A percentile compares a stretch with the other conserved stretches of the same genome.
Evolutionary conservation across 2,329 filamentous ascomycete genomes (phyloP).

Genomic region (Parastagonospora nodorum): DNA sequence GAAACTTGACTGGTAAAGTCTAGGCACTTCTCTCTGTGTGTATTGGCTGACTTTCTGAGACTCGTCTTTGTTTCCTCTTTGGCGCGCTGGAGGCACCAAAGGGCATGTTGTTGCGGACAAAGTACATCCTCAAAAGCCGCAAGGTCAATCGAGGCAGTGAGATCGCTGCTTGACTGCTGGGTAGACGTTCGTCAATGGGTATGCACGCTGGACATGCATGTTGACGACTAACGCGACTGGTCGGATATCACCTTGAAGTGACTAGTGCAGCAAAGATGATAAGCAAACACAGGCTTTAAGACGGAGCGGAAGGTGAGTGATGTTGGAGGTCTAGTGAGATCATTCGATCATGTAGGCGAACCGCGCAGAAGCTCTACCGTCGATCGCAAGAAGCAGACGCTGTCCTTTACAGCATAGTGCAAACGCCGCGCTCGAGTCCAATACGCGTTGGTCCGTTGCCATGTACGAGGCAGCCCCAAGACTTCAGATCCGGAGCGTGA

Average conservation of each 20-base stretch:
- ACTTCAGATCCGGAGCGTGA: conserved; percentile 45
- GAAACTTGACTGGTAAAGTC: conserved; percentile 16
- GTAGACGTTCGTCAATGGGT: conserved; percentile 64
- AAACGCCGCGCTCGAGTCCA: conserved; percentile 35
- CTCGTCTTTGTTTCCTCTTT: conserved; percentile 94
- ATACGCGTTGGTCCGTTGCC: conserved; percentile 18
- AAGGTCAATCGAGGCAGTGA: conserved; percentile 49
- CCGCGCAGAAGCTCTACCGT: conserved; percentile 55
- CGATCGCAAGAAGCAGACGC: conserved; percentile 6
- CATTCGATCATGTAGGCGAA: conserved; percentile 50
- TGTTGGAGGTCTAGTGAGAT: conserved; percentile 51
- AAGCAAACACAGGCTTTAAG: conserved; percentile 58
- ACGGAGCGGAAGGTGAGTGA: conserved; percentile 41
- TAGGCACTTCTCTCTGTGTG: conserved; percentile 71
- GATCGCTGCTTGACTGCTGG: conserved; percentile 31
- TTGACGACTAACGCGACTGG: conserved; percentile 72
- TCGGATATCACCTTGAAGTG: conserved; percentile 56
- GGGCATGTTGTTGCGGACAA: conserved; percentile 79
- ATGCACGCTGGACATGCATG: conserved; percentile 56
- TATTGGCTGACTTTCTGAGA: conserved; percentile 81
- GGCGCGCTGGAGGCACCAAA: conserved; percentile 53
- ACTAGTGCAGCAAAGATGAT: conserved; percentile 49
- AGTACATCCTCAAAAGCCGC: conserved; percentile 96
- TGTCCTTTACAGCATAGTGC: conserved; percentile 19
- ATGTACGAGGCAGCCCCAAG: conserved; percentile 15